Evolutionary conservation across 2,329 filamentous ascomycete genomes (phyloP), one percentile per base, ranked within the genome.

Genomic region (Cordyceps cicadae): DNA sequence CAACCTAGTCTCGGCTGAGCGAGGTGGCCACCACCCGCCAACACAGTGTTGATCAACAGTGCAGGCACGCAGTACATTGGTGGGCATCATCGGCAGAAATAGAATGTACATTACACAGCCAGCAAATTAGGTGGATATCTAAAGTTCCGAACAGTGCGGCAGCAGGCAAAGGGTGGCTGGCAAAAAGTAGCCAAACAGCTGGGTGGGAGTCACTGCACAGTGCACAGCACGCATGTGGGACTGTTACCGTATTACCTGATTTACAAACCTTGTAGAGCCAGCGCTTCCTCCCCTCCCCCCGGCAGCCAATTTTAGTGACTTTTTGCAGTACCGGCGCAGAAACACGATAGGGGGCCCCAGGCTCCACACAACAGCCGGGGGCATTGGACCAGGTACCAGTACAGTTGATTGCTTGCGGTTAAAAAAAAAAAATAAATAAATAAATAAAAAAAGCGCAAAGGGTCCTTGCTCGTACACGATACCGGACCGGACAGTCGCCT

Each of bases 371-470:
- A 59, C 48, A 8, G 5, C 24, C 24, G 48, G 56, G 48, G 34
- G 55, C 46, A 58, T 58, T 58, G 55, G 55, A 24, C 34, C 34
- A 59, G 56, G 48, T 59, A 46, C 53, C 43, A 24, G 43, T 46
- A 46, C n/a, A 12, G n/a, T 1, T 46, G 21, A 7, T 21, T 17
- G 34, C 34, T 26, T 41, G 50, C 32, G 29, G 50, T 53, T 24
- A 49, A 49, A 39, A 39, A 45, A 57, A 57, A 57, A 24, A 32
- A 45, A n/a, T n/a, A n/a, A n/a, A n/a, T n/a, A n/a, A n/a, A n/a
- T n/a, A n/a, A n/a, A n/a, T n/a, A 39, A 45, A 57, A 57, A 57
- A 24, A 32, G 32, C 19, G 24, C 41, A 43, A 4, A 55, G 41
- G 39, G 52, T 54, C 37, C 21, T 19, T 37, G 34, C 34, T 37